phyloP scores from a whole-genome alignment of 352 stramenopile species.

The Phytophthora palmivora region DNA sequence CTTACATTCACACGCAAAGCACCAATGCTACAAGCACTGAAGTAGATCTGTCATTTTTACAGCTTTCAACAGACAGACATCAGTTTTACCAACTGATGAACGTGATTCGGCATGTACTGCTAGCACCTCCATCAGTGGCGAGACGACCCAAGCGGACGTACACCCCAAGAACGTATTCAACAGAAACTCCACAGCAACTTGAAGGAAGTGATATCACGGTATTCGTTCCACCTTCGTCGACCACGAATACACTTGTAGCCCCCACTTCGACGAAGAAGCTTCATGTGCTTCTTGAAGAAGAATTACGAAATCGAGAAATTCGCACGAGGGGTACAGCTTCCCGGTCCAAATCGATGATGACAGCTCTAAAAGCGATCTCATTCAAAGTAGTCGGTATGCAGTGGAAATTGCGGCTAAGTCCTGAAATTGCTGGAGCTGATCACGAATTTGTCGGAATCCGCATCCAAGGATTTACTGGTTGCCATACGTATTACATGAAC shows the following conservation, averaged over 20 bases:
- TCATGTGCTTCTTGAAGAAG: conserved; percentile 67
- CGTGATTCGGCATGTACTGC: conserved; percentile 73
- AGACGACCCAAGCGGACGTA: conserved; percentile 39
- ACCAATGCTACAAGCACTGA: conserved; percentile 59
- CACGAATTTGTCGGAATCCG: conserved; percentile 83
- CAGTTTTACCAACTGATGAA: conserved; percentile 89
- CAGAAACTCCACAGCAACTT: conserved; percentile 14
- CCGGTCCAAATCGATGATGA: conserved; percentile 32
- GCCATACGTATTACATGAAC: conserved; percentile 74
- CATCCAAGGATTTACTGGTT: conserved; percentile 63
- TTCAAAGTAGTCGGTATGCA: conserved; percentile 67
- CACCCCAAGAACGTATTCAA: conserved; percentile 16
- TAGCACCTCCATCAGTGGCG: conserved; percentile 63
- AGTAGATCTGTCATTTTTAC: conserved; percentile 73
- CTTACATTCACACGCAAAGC: conserved; percentile 57
- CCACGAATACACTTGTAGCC: conserved; percentile 9
- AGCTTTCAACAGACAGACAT: conserved; percentile 75
- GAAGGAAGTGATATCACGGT: conserved; percentile 43
- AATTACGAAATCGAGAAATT: conserved; percentile 66
- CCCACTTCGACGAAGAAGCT: conserved; percentile 59
- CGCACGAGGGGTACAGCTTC: conserved; percentile 48
- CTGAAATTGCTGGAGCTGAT: conserved; percentile 59
- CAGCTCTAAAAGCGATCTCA: conserved; percentile 70
- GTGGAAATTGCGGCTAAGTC: conserved; percentile 65
- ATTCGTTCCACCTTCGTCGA: conserved; percentile 33